These are phyloP conservation scores for Russula emetica DNA, from an alignment of 768 basidiomycete species.

Conservation along the genomic window DNA sequence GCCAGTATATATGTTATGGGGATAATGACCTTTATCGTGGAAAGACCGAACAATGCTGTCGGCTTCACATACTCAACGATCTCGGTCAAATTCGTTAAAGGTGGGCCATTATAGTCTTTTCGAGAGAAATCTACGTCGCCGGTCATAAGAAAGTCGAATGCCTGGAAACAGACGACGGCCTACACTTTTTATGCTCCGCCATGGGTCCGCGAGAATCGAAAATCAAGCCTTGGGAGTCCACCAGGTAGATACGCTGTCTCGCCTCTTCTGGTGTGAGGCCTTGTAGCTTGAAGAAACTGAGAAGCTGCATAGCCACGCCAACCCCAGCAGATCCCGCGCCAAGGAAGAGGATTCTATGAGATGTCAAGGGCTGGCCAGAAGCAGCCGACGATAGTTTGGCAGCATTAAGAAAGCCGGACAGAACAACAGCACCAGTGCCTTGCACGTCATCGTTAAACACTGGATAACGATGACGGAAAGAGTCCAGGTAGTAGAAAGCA, in stretches of 20 bases:
- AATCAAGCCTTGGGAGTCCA: conserved; percentile 84
- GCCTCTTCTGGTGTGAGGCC: conserved; percentile 78
- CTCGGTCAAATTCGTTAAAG: conserved; percentile 68
- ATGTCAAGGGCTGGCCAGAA: conserved; percentile 59
- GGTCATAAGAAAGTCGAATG: not conserved
- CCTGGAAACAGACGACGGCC: conserved; percentile 27
- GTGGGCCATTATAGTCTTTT: conserved; percentile 69
- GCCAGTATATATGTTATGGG: not conserved
- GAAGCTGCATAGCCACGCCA: conserved; percentile 84
- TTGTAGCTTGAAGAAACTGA: conserved; percentile 82
- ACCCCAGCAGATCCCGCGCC: conserved; percentile 92
- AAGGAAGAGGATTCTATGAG: conserved; percentile 86
- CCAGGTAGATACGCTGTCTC: conserved; percentile 69
- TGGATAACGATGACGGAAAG: conserved; percentile 70
- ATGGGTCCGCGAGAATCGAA: conserved; percentile 67
- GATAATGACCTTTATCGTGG: conserved; percentile 60
- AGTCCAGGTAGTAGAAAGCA: conserved; percentile 79
- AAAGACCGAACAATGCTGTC: conserved; percentile 84
- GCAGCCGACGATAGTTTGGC: conserved; percentile 69
- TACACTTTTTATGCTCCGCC: conserved; percentile 81
- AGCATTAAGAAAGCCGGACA: conserved; percentile 87
- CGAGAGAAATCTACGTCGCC: conserved; percentile 69
- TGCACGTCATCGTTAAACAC: conserved; percentile 56
- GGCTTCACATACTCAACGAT: conserved; percentile 80
- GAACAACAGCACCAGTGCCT: conserved; percentile 84